Evolutionary conservation across 768 basidiomycete species (phyloP).

Genomic region (Daedalea quercina): DNA sequence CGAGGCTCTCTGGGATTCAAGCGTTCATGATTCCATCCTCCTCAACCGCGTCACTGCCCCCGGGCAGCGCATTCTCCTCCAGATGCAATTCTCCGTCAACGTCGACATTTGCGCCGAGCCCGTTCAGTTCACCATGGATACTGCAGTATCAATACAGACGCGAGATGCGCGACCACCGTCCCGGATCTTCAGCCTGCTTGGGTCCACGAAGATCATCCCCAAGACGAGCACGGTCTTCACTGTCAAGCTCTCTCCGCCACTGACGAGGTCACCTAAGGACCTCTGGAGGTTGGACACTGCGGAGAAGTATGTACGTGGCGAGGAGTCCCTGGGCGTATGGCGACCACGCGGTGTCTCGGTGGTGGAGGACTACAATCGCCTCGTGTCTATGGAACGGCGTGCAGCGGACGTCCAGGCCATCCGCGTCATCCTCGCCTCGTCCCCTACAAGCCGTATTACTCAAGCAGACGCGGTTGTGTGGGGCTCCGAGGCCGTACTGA

Average conservation of each 20-base stretch:
- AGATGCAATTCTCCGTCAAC: conserved; percentile 69
- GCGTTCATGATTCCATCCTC: conserved; percentile 77
- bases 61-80: conserved; percentile 74
- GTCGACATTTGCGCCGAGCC: conserved; percentile 84
- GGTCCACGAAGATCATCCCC: conserved; percentile 66
- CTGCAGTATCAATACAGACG: conserved; percentile 76
- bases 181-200: conserved; percentile 69
- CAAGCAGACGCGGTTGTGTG: conserved; percentile 52
- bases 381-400: conserved; percentile 64
- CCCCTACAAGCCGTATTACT: conserved; percentile 35
- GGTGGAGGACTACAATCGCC: conserved; percentile 76
- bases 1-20: conserved; percentile 88
- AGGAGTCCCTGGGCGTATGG: conserved; percentile 80
- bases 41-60: conserved; percentile 80
- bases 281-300: conserved; percentile 94
- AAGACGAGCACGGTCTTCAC: conserved; percentile 83
- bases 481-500: conserved; percentile 60
- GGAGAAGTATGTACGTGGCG: conserved; percentile 91
- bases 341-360: conserved; percentile 83
- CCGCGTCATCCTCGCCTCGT: conserved; percentile 62
- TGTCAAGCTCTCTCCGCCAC: conserved; percentile 72
- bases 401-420: conserved; percentile 90
- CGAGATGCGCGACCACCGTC: conserved; percentile 84
- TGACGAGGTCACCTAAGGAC: conserved; percentile 82
- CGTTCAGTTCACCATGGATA: conserved; percentile 83